Conservation (phyloP, 2,329 filamentous ascomycete species). For the Nothopassalora personata region DNA sequence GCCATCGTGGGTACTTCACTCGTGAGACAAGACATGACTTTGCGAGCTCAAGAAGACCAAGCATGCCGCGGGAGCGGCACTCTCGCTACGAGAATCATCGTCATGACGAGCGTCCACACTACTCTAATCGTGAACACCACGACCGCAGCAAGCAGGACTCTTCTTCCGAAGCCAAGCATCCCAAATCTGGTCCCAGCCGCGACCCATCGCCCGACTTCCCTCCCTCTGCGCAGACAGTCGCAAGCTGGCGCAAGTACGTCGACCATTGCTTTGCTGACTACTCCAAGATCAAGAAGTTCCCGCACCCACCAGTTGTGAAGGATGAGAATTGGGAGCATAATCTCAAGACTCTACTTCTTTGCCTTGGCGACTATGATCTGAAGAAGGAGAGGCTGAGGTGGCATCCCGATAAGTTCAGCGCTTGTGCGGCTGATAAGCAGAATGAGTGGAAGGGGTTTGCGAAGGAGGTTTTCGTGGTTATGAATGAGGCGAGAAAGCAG, state of each 20-base stretch:
- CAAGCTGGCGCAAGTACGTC: neutral
- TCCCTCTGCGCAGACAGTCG: neutral
- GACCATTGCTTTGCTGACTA: slow-evolving; percentile 8
- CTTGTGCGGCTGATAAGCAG: neutral
- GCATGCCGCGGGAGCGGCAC: neutral
- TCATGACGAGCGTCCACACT: neutral
- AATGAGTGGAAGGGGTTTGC: slow-evolving; percentile 2
- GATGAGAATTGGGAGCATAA: neutral
- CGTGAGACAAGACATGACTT: neutral
- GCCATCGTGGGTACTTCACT: neutral
- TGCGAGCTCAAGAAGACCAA: neutral
- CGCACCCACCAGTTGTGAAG: neutral
- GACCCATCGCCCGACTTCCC: neutral
- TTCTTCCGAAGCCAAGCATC: neutral
- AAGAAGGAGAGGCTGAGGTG: slow-evolving; percentile 1
- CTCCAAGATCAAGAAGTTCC: slow-evolving; percentile 3
- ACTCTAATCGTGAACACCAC: neutral
- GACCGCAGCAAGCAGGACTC: neutral
- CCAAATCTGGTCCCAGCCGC: neutral
- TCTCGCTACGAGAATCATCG: neutral
- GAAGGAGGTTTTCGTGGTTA: neutral
- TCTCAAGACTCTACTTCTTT: neutral
- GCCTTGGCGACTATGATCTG: neutral
- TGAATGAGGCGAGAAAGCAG: neutral
- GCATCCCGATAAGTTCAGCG: slow-evolving; percentile 4